Evolutionary conservation across 768 basidiomycete genomes (phyloP), one percentile per base, ranked within the genome.

Genomic region (Collybiopsis confluens): DNA sequence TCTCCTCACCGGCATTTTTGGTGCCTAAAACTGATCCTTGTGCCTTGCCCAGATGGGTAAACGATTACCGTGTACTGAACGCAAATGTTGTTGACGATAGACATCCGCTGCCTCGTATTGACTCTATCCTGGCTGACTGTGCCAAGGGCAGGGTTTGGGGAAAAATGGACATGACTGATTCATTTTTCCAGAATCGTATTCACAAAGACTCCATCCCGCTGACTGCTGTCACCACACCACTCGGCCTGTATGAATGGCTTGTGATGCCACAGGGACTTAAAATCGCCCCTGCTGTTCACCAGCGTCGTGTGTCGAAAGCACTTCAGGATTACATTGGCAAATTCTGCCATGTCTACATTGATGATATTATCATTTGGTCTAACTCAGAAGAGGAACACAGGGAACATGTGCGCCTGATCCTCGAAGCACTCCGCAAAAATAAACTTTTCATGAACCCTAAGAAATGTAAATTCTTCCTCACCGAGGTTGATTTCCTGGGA

Each of bases 81-180:
- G 36, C 54, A 0, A 67, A 66, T 26, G 67, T 61, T 0, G 45
- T 68, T 0, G 45, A 57, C 0, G 64, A 70, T 55, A 33, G 48
- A 0, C 61, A 62, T 37, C 64, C 63, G 0, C 40, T 69, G 16
- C 70, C 68, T 0, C 56, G 55, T 0, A 59, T 71, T 26, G 65
- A 66, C 18, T 24, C 40, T 33, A 33, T 40, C 5, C 54, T 73
- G 0, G 52, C 59, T 0, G 67, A 74, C 50, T 73, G 69, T 46
- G 65, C 57, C 0, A 66, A 67, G 26, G 72, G 71, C 0, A 65
- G 64, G 3, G 55, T 72, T 0, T 76, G 66, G 54, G 62, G 50
- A 0, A 70, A 65, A 4, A 62, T 74, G 1, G 64, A 73, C 48
- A 70, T 73, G 67, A 73, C 70, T 9, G 68, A 73, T 13, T 60